Conservation (phyloP, 2,329 filamentous ascomycete genomes). For the Apiospora koreana region DNA sequence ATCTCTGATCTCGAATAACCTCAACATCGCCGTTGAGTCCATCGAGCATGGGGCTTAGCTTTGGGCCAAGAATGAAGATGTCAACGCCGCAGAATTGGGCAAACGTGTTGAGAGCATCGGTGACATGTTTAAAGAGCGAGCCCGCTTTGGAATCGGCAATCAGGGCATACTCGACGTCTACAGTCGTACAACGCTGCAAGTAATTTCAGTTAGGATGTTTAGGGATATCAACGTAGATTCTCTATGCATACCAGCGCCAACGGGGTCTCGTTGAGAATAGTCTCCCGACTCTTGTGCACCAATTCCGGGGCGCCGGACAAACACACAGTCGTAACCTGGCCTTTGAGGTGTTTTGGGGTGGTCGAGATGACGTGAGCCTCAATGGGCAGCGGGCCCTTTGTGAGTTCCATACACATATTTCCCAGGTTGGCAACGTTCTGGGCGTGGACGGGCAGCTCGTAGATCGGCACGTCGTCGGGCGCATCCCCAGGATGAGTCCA, state of each 20-base stretch:
- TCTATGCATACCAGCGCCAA: conserved; percentile 77
- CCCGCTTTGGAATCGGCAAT: conserved; percentile 73
- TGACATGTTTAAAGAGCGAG: conserved; percentile 72
- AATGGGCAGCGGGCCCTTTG: conserved; percentile 68
- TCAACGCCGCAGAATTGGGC: conserved; percentile 90
- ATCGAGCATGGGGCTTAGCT: conserved; percentile 76
- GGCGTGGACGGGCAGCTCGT: conserved; percentile 89
- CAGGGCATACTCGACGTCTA: conserved; percentile 90
- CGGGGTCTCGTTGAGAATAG: conserved; percentile 87
- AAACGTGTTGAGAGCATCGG: conserved; percentile 84
- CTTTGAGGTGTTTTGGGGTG: conserved; percentile 71
- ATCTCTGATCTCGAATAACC: conserved; percentile 84
- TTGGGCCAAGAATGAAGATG: conserved; percentile 92
- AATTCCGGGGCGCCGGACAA: conserved; percentile 85
- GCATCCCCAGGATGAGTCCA: conserved; percentile 94
- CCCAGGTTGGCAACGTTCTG: conserved; percentile 81
- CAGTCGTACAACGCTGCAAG: conserved; percentile 80
- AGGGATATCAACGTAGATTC: conserved; percentile 14
- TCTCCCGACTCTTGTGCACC: conserved; percentile 86
- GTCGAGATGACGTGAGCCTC: conserved; percentile 84
- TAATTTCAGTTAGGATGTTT: conserved; percentile 28
- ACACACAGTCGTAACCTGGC: conserved; percentile 82
- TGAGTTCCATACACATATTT: conserved; percentile 80
- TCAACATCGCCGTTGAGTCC: conserved; percentile 76
- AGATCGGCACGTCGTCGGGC: conserved; percentile 78